Conservation (phyloP, 345 rosid genomes). For the Cardamine chenopodiifolia region DNA sequence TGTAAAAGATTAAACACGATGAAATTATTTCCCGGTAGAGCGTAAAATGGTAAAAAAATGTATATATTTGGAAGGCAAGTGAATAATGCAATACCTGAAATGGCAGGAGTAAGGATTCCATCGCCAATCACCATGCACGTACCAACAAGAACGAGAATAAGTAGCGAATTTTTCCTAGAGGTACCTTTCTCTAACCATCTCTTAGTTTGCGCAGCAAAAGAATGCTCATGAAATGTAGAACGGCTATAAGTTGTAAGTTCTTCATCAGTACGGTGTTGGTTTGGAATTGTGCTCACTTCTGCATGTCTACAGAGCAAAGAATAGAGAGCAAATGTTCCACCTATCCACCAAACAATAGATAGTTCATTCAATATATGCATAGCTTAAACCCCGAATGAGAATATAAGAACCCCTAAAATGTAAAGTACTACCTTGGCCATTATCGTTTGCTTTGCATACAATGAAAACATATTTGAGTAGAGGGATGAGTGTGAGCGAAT, state of each 20-base stretch:
- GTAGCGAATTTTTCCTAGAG: conserved; percentile 65
- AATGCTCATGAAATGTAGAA: conserved; percentile 68
- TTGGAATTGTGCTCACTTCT: conserved; percentile 79
- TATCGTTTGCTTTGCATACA: conserved; percentile 77
- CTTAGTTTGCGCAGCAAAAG: conserved; percentile 84
- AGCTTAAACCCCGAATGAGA: neutral
- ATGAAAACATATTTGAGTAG: conserved; percentile 71
- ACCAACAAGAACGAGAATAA: conserved; percentile 83
- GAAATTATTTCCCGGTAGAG: neutral
- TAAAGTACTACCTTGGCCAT: conserved; percentile 64
- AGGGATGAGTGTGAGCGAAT: conserved; percentile 66
- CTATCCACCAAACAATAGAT: conserved; percentile 47
- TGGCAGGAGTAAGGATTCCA: conserved; percentile 96
- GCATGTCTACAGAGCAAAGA: conserved; percentile 96
- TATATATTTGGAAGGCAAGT: neutral
- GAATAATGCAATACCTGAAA: conserved; percentile 62
- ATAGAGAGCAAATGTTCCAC: conserved; percentile 95
- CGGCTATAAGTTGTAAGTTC: conserved; percentile 94
- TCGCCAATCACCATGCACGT: conserved; percentile 96
- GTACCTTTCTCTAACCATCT: conserved; percentile 72
- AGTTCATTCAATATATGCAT: neutral
- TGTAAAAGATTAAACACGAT: conserved; percentile 36
- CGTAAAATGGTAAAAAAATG: neutral
- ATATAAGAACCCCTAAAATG: neutral
- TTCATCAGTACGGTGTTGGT: conserved; percentile 93